Conservation (phyloP, 2,329 filamentous ascomycete species). For the Venturia asperata region DNA sequence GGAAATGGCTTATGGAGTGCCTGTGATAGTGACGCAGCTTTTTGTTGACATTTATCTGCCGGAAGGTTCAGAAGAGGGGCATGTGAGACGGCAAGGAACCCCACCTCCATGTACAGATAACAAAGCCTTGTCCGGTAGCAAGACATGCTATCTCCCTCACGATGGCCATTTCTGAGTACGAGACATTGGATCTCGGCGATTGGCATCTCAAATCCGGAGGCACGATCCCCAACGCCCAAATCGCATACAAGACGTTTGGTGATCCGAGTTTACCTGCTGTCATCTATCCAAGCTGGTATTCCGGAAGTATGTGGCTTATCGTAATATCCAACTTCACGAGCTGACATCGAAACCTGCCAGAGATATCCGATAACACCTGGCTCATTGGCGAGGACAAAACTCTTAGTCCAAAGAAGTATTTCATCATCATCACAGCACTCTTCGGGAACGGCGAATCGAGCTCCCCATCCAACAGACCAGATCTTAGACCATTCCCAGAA, state of each 20-base stretch:
- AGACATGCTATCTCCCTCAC: not conserved
- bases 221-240: constrained; percentile 55
- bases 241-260: constrained; percentile 73
- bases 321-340: not conserved
- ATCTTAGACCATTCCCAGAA: constrained; percentile 52
- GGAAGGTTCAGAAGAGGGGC: not conserved
- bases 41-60: not conserved
- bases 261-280: constrained; percentile 55
- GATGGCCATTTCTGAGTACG: constrained; percentile 28
- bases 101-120: not conserved
- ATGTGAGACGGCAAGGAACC: not conserved
- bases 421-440: constrained; percentile 60
- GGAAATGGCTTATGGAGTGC: no score
- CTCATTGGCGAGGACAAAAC: constrained; percentile 60
- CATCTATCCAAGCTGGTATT: constrained; percentile 73
- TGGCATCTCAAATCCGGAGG: constrained; percentile 60
- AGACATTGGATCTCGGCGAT: constrained; percentile 55
- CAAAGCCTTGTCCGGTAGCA: not conserved
- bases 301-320: constrained; percentile 42
- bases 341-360: constrained; percentile 23
- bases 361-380: constrained; percentile 67
- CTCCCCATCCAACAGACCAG: constrained; percentile 56
- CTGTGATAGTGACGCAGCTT: not conserved
- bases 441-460: constrained; percentile 64
- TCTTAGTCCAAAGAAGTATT: constrained; percentile 57